Evolutionary conservation across 495 filamentous ascomycete species (phyloP), one percentile per base, ranked within the genome.

Genomic region (Neurospora discreta): DNA sequence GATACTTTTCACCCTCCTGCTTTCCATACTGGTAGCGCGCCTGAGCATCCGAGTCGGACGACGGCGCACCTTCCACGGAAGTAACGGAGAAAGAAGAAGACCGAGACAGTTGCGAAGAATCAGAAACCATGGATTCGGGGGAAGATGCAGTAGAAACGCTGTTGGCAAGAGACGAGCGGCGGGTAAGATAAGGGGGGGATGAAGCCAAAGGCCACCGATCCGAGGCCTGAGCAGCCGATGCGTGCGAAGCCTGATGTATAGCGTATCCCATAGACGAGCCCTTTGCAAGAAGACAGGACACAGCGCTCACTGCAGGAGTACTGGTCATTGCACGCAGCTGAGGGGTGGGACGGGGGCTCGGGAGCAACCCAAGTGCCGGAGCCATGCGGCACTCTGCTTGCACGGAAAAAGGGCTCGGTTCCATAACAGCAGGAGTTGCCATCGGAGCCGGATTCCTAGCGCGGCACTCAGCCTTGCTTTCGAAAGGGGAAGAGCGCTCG

Each of bases 261-360:
- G 92, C 93, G 69, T 88, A 84, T 75, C 89, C 84, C 88, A 97
- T 94, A 20, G 92, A 92, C 5, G 89, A 85, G 72, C 78, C 75
- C 72, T 81, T 82, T 26, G 79, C 78, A 67, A 85, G 82, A 82
- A 89, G 76, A 84, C 84, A 79, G 80, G 84, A 79, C 77, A 83
- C 84, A 81, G 86, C 85, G 91, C 92, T 91, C 92, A 85, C 94
- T 83, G 94, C 94, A 92, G 95, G 95, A 91, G 94, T 96, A 83
- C 84, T 88, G 77, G 52, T 33, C 52, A 89, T 89, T 80, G 87
- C 86, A 74, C 86, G 87, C 41, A 86, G 85, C 77, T 93, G 90
- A n/a, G 93, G 93, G 20, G 93, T 94, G 81, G 95, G 81, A 75
- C 89, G 88, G 70, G 93, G 92, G 2, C 93, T 97, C 15, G 91